Percentiles rank a stretch among this genome's conserved stretches.
Conservation (phyloP, 192 early-diverging fungal species). For the Ramicandelaber brevisporus region DNA sequence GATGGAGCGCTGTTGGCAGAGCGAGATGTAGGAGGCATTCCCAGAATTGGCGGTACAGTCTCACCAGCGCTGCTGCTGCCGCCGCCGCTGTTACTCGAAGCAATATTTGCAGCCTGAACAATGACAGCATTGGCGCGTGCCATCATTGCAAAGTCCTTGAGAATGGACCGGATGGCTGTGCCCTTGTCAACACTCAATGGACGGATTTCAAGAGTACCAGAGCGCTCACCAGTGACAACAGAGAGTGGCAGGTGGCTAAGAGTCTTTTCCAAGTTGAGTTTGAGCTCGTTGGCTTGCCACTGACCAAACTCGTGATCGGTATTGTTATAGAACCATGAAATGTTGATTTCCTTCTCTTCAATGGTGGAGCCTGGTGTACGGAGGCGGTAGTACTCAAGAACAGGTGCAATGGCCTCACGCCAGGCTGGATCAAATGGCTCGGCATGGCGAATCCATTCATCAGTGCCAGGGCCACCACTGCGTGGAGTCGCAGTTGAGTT, state of each 20-base stretch:
- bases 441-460: conserved; percentile 64
- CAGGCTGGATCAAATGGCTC: conserved; percentile 77
- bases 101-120: no score
- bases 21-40: no score
- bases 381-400: conserved; percentile 94
- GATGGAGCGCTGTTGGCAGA: no score
- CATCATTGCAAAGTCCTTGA: conserved; percentile 38
- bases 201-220: conserved; percentile 88
- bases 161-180: conserved; percentile 60
- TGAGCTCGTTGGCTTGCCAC: conserved; percentile 97
- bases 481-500: background rate
- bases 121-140: conserved; percentile 3
- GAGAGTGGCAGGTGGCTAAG: conserved; percentile 78
- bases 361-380: conserved; percentile 93
- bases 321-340: conserved; percentile 96
- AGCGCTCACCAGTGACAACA: conserved; percentile 86
- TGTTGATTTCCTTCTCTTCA: conserved; percentile 95
- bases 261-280: conserved; percentile 89
- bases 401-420: conserved; percentile 72
- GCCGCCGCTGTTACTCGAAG: no score
- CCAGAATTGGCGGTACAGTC: no score
- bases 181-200: conserved; percentile 85
- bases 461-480: conserved; percentile 1
- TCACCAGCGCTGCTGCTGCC: no score
- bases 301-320: conserved; percentile 83